These are phyloP conservation scores for Polytrichum formosum DNA, from an alignment of 225 moss, liverwort and hornwort species.

Conservation along the genomic window DNA sequence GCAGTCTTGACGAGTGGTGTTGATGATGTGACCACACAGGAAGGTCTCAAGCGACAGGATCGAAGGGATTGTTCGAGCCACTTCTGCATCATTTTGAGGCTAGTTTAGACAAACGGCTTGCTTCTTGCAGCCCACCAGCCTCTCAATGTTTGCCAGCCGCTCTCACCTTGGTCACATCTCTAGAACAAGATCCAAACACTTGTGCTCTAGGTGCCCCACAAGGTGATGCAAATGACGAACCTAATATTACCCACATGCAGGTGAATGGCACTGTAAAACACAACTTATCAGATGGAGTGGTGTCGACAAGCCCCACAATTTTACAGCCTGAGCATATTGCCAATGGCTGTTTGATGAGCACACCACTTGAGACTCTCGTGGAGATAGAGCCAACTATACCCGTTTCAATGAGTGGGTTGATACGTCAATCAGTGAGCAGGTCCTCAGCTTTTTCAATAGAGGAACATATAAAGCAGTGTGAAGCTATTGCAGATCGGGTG, in stretches of 20 bases:
- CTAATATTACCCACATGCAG: not conserved
- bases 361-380: not conserved
- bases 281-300: constrained; percentile 7
- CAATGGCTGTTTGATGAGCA: constrained; percentile 2
- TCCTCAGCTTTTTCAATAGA: constrained; percentile 26
- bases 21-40: constrained; percentile 27
- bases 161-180: constrained; percentile 41
- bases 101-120: constrained; percentile 51
- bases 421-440: constrained; percentile 6
- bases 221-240: constrained; percentile 2
- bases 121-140: constrained; percentile 29
- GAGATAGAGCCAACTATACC: constrained; percentile 8
- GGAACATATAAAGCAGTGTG: constrained; percentile 38
- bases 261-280: too few relatives aligned
- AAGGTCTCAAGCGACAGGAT: constrained; percentile 40
- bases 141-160: constrained; percentile 35
- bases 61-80: constrained; percentile 25
- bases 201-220: constrained; percentile 1
- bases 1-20: constrained; percentile 22
- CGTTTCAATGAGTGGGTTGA: constrained; percentile 1
- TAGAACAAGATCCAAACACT: constrained; percentile 9
- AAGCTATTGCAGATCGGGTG: constrained; percentile 34
- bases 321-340: constrained; percentile 2
- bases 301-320: not conserved
- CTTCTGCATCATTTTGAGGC: constrained; percentile 41